These are phyloP conservation scores for Zygoascus tannicola DNA, from an alignment of 805 yeast genomes.

Conservation along the genomic window DNA sequence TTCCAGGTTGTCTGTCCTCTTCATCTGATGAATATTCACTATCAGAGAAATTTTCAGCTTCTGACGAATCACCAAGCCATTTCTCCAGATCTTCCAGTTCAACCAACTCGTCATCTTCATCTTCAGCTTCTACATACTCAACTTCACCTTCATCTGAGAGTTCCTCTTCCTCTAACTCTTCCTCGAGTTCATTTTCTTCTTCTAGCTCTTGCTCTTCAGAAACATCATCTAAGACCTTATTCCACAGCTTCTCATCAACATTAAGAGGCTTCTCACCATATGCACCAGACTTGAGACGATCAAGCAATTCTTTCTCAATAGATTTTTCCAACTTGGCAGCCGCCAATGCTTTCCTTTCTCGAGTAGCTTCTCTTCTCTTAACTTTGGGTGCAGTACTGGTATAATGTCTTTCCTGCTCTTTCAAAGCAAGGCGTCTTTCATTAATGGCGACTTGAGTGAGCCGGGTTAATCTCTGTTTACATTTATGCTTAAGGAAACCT, in stretches of 20 bases:
- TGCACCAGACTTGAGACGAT: constrained; percentile 93
- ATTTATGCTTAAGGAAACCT: constrained; percentile 78
- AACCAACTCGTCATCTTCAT: constrained; percentile 64
- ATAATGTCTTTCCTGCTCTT: constrained; percentile 85
- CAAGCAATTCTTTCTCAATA: constrained; percentile 89
- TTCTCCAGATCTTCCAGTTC: constrained; percentile 89
- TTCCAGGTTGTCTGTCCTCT: constrained; percentile 32
- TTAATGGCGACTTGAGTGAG: constrained; percentile 92
- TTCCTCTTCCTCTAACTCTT: constrained; percentile 40
- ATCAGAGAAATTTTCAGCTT: constrained; percentile 12
- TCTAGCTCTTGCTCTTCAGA: constrained; percentile 58
- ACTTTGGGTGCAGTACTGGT: constrained; percentile 92
- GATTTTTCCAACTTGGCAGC: constrained; percentile 97
- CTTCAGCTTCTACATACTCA: constrained; percentile 85
- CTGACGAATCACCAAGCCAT: constrained; percentile 55
- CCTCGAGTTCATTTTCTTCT: constrained; percentile 39
- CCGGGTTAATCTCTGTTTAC: constrained; percentile 92
- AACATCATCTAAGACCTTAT: constrained; percentile 72
- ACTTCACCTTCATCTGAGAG: constrained; percentile 58
- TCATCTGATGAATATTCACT: constrained; percentile 31
- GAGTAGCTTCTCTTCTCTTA: constrained; percentile 82
- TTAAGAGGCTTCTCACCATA: constrained; percentile 97
- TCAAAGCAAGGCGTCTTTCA: constrained; percentile 84
- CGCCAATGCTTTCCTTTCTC: constrained; percentile 93
- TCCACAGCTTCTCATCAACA: constrained; percentile 94